Base-by-base conservation (phyloP, 140 eudicot species). In the Cichorium intybus region DNA sequence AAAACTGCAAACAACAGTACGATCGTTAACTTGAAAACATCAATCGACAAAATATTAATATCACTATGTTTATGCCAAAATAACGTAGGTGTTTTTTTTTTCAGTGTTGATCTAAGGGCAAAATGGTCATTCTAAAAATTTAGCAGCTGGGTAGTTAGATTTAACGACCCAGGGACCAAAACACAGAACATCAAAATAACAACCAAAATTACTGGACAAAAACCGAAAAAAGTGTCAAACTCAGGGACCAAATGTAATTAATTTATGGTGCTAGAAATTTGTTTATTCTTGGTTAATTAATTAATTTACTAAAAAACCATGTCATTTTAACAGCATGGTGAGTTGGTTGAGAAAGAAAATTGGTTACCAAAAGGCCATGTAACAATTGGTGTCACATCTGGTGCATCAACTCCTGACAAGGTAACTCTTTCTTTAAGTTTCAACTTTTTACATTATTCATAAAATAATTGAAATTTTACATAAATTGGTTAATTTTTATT, bases 321-420 rank as follows among this genome's bases (percentile, higher is more conserved):
- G 29, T 69, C 26, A 14, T 51, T 62, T 7, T 56, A 20, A 62
- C 83, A 87, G 97, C 97, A 90, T 21, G 97, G 97, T 1, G 97
- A 90, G 87, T 74, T 87, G 65, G 95, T 87, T 48, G 96, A 84
- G 84, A 90, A 87, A 63, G 91, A 87, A 54, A 80, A 87, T 75
- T 91, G 77, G 76, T 79, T 91, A 24, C 97, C 97, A 7, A 80
- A 82, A 70, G 97, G 97, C 23, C 97, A 82, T 24, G 71, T 91
- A 74, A 87, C 90, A 54, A 59, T 91, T 11, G 97, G 97, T 16
- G 70, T 87, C 48, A 91, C 97, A 46, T 87, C 97, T 39, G 96
- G 97, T 71, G 97, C 97, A 64, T 91, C 97, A 16, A 91, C 97
- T 50, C 97, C 97, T 14, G 96, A 91, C 49, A 91, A 91, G 95